Percentiles rank a stretch among this genome's conserved stretches.
phyloP scores from a whole-genome alignment of 768 basidiomycete genomes.

The Pleurotus giganteus region DNA sequence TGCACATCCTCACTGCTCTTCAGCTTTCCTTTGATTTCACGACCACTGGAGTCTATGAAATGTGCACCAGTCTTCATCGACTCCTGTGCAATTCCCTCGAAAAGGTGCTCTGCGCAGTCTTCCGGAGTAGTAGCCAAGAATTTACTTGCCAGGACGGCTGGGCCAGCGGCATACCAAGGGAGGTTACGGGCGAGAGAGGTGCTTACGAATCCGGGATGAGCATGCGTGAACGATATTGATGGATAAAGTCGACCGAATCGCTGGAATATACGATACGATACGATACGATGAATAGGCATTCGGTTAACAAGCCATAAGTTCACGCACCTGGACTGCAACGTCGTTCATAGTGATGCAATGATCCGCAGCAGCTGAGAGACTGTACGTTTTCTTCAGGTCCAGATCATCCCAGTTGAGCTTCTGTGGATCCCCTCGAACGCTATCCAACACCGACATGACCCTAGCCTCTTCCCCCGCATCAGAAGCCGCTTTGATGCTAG shows the following conservation, averaged over 20 bases:
- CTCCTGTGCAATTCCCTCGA: conserved; percentile 24
- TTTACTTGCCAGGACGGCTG: conserved; percentile 18
- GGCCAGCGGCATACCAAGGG: conserved; percentile 23
- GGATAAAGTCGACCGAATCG: conserved; percentile 29
- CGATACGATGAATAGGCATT: background rate
- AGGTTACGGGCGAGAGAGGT: conserved; percentile 22
- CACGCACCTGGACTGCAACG: conserved; percentile 45
- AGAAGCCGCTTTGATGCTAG: conserved; percentile 37
- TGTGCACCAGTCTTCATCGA: background rate
- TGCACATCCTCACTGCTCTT: background rate
- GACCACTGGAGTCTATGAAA: background rate
- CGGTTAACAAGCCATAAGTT: too few species aligned
- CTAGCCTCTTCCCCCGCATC: conserved; percentile 47
- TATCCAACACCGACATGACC: conserved; percentile 43
- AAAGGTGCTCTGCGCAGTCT: conserved; percentile 34
- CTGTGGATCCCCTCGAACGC: conserved; percentile 22
- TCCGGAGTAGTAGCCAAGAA: conserved; percentile 22
- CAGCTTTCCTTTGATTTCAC: background rate
- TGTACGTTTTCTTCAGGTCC: conserved; percentile 45
- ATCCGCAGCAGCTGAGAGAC: conserved; percentile 27
- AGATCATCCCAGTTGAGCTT: conserved; percentile 46
- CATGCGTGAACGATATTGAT: conserved; percentile 33
- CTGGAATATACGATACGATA: conserved; percentile 16
- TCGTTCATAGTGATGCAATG: conserved; percentile 47
- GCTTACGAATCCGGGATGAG: conserved; percentile 30